phyloP scores from a whole-genome alignment of 2,329 filamentous ascomycete species.

The Penicillium sumatraense region DNA sequence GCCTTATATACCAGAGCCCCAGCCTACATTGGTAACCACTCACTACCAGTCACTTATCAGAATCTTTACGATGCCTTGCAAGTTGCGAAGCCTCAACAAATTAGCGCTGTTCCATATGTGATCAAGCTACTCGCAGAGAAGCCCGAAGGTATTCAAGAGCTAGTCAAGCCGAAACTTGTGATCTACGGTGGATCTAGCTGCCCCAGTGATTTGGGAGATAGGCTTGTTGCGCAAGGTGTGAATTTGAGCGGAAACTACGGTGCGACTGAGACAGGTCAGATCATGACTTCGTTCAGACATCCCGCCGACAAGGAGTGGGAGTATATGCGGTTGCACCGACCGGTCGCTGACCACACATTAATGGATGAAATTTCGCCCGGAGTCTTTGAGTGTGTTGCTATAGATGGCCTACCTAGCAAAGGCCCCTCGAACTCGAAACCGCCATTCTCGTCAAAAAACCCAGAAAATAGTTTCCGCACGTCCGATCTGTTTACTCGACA shows the following conservation, averaged over 20 bases:
- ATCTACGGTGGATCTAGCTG: constrained; percentile 62
- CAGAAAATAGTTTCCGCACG: constrained; percentile 64
- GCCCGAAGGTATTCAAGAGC: constrained; percentile 54
- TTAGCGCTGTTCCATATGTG: constrained; percentile 67
- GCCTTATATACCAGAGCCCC: constrained; percentile 56
- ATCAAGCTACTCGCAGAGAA: constrained; percentile 66
- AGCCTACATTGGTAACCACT: constrained; percentile 59
- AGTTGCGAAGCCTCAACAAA: constrained; percentile 33
- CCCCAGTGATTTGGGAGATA: constrained; percentile 63
- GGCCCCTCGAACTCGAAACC: constrained; percentile 51
- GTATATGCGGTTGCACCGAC: constrained; percentile 55
- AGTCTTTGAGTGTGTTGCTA: constrained; percentile 43
- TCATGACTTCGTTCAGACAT: constrained; percentile 64
- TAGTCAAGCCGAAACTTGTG: constrained; percentile 56
- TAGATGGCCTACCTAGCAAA: constrained; percentile 42
- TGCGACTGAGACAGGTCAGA: constrained; percentile 63
- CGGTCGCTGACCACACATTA: constrained; percentile 47
- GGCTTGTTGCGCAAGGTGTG: constrained; percentile 57
- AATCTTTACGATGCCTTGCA: constrained; percentile 45
- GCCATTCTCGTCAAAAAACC: constrained; percentile 34
- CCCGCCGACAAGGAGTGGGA: constrained; percentile 63
- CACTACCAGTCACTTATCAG: constrained; percentile 58
- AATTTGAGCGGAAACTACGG: constrained; percentile 48
- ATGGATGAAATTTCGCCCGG: constrained; percentile 44
- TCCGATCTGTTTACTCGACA: constrained; percentile 55